Percentiles rank a stretch among this genome's conserved stretches.
phyloP scores from a whole-genome alignment of 1,284 basidiomycete genomes.

The Fistulina hepatica region DNA sequence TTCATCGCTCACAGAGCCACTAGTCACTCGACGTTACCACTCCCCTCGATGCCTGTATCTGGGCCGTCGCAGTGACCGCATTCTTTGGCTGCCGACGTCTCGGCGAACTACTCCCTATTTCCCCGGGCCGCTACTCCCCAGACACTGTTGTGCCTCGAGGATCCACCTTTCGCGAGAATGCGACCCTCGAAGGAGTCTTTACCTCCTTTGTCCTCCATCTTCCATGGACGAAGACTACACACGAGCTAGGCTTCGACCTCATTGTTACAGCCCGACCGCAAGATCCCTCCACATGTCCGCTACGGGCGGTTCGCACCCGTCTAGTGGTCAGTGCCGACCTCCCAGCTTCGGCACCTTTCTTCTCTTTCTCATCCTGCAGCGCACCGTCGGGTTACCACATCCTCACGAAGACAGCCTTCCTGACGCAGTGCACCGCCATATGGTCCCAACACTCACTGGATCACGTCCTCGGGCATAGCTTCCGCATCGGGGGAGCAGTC shows the following conservation, averaged over 20 bases:
- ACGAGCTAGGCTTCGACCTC: constrained; percentile 15
- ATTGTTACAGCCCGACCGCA: constrained; percentile 15
- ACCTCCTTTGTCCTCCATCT: constrained; percentile 12
- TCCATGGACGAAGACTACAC: constrained; percentile 24
- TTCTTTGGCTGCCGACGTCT: constrained; percentile 22
- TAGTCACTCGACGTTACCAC: constrained; percentile 9
- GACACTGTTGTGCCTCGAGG: constrained; percentile 14
- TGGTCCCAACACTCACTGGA: too few species aligned
- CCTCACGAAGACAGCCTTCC: not conserved
- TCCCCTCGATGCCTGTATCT: constrained; percentile 17
- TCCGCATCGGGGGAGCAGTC: constrained; percentile 8
- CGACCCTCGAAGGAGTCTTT: too few species aligned
- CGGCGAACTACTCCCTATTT: constrained; percentile 18
- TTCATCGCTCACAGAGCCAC: too few species aligned
- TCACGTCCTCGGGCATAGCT: constrained; percentile 12
- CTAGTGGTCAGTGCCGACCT: not conserved
- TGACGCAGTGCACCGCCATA: not conserved
- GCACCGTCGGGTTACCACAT: not conserved
- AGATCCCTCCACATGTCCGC: constrained; percentile 16
- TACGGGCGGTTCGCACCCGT: constrained; percentile 7
- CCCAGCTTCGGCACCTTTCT: not conserved
- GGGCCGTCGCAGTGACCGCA: constrained; percentile 16
- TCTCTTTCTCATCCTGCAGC: not conserved
- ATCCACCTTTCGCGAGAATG: too few species aligned
- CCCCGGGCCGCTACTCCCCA: constrained; percentile 10